These are phyloP conservation scores for Lepidium sativum DNA, from an alignment of 345 rosid genomes.

Conservation along the genomic window DNA sequence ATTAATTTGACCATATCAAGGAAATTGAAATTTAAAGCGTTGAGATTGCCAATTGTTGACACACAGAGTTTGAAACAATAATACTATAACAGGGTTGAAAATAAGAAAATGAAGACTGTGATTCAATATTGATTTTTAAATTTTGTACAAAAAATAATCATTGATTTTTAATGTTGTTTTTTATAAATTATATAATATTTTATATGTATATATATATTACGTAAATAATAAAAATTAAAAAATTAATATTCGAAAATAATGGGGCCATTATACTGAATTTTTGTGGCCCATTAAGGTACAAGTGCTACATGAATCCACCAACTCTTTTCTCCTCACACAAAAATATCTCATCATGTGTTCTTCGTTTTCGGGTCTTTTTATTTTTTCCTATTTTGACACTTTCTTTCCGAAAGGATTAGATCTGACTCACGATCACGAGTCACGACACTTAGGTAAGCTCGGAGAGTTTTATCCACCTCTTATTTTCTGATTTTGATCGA, in stretches of 20 bases:
- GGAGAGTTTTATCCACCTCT: not conserved
- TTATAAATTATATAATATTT: too few relatives aligned
- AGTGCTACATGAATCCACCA: not conserved
- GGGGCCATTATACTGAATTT: slow-evolving; percentile 6
- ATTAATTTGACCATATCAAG: too few relatives aligned
- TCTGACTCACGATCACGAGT: slow-evolving; percentile 19
- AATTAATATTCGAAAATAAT: not conserved
- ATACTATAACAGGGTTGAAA: too few relatives aligned
- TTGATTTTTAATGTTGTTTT: too few relatives aligned
- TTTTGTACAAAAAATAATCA: too few relatives aligned
- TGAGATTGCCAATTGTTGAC: too few relatives aligned
- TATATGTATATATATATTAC: too few relatives aligned
- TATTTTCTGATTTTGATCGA: not conserved
- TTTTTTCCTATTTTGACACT: not conserved
- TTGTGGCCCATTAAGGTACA: slow-evolving; percentile 15
- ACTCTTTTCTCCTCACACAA: not conserved
- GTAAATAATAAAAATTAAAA: not conserved
- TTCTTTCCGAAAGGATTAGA: slow-evolving; percentile 9
- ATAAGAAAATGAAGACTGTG: too few relatives aligned
- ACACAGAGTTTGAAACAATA: too few relatives aligned
- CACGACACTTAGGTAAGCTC: slow-evolving; percentile 10
- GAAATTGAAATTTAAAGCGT: too few relatives aligned
- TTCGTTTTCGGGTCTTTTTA: slow-evolving; percentile 18
- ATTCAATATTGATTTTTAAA: too few relatives aligned
- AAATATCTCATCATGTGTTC: slow-evolving; percentile 16